A percentile compares a stretch with the other conserved stretches of the same genome.
These are phyloP conservation scores for Nitzschia sp. DNA, from an alignment of 108 stramenopile genomes.

Conservation along the genomic window DNA sequence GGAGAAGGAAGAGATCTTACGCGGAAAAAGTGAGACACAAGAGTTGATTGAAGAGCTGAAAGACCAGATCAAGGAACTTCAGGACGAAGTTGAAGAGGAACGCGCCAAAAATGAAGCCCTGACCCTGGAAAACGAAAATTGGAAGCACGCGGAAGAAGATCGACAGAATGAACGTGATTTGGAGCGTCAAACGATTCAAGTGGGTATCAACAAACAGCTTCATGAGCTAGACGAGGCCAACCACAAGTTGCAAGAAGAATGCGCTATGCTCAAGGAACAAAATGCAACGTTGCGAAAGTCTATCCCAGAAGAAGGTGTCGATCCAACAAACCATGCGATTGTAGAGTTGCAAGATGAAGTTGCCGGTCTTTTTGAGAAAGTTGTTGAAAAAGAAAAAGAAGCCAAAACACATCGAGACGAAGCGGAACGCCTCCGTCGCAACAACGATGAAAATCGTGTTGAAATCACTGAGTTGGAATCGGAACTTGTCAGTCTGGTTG, in stretches of 20 bases:
- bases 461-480: constrained; percentile 26
- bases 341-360: constrained; percentile 28
- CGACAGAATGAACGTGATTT: not conserved
- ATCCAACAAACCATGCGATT: constrained; percentile 11
- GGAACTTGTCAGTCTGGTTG: constrained; percentile 19
- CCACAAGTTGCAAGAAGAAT: constrained; percentile 5
- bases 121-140: constrained; percentile 1
- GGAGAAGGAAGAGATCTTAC: constrained; percentile 21
- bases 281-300: constrained; percentile 1
- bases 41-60: constrained; percentile 19
- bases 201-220: constrained; percentile 17
- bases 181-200: not conserved
- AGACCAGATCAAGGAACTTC: constrained; percentile 23
- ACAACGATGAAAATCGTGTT: constrained; percentile 24
- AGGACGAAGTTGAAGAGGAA: constrained; percentile 15
- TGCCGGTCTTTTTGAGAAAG: constrained; percentile 32
- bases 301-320: constrained; percentile 12
- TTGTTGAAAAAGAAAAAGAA: constrained; percentile 37
- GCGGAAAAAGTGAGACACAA: constrained; percentile 9
- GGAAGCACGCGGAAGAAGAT: constrained; percentile 8
- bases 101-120: constrained; percentile 21
- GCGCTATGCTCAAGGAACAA: constrained; percentile 7
- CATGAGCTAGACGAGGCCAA: constrained; percentile 11
- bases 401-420: constrained; percentile 29
- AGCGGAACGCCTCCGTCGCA: constrained; percentile 19